These are phyloP conservation scores for Capronia epimyces DNA, from an alignment of 2,329 filamentous ascomycete species.

Conservation along the genomic window DNA sequence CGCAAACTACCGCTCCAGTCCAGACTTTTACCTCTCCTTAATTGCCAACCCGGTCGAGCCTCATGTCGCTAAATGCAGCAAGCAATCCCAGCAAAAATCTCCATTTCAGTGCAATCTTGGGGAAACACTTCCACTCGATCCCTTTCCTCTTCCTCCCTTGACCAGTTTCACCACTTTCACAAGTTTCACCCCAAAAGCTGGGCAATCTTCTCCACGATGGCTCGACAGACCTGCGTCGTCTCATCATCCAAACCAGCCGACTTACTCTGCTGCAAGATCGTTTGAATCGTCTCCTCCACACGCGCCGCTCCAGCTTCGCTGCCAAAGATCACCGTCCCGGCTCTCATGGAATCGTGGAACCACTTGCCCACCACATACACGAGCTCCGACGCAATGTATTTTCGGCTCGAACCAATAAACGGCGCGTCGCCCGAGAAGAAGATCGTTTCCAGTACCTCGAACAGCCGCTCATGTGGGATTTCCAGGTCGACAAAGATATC, in stretches of 20 bases:
- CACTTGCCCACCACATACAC: conserved; percentile 58
- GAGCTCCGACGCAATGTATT: conserved; percentile 56
- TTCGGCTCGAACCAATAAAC: conserved; percentile 55
- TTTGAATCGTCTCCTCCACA: conserved; percentile 41
- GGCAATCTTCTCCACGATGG: conserved; percentile 34
- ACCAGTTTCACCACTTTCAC: neutral
- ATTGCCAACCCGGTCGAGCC: too few relatives aligned
- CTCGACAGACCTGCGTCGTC: conserved; percentile 35
- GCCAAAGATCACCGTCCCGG: conserved; percentile 54
- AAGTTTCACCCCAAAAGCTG: conserved; percentile 22
- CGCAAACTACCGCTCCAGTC: too few relatives aligned
- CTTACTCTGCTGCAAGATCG: conserved; percentile 19
- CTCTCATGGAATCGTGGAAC: conserved; percentile 53
- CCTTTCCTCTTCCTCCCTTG: neutral
- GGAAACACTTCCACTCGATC: too few relatives aligned
- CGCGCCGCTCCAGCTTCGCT: conserved; percentile 53
- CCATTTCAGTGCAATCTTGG: neutral
- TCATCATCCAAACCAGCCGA: conserved; percentile 34
- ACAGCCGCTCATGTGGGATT: conserved; percentile 56
- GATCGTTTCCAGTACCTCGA: conserved; percentile 59
- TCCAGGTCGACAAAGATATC: conserved; percentile 61
- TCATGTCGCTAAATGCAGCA: conserved; percentile 3
- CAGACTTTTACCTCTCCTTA: too few relatives aligned
- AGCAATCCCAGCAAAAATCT: neutral
- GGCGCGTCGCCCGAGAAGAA: conserved; percentile 64